These are phyloP conservation scores for Macrotyloma uniflorum DNA, from an alignment of 306 rosid species.

Conservation along the genomic window DNA sequence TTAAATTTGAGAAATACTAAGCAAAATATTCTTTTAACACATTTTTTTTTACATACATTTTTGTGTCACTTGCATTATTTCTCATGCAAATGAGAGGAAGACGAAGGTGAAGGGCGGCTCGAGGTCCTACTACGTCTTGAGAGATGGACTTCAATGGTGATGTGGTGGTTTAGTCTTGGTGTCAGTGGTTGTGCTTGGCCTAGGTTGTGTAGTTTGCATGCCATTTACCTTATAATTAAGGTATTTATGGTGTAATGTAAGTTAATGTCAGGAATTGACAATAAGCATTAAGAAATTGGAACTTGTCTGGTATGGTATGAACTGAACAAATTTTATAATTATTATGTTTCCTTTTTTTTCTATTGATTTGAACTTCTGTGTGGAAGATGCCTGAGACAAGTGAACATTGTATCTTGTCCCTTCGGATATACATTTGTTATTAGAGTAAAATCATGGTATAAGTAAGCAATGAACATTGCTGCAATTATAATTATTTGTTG, in stretches of 20 bases:
- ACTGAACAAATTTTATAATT: neutral
- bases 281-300: neutral
- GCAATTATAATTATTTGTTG: neutral
- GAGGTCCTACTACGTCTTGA: too few relatives aligned
- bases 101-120: too few relatives aligned
- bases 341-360: neutral
- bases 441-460: neutral
- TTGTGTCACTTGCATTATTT: too few relatives aligned
- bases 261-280: neutral
- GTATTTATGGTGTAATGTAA: neutral
- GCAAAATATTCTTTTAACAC: too few relatives aligned
- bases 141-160: neutral
- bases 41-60: too few relatives aligned
- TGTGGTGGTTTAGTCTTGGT: neutral
- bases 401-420: neutral
- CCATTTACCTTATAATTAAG: neutral
- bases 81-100: too few relatives aligned
- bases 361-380: neutral
- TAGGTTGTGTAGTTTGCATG: neutral
- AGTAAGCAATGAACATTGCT: neutral
- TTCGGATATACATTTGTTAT: neutral
- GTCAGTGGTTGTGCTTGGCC: neutral
- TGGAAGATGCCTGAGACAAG: neutral
- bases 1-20: neutral
- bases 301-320: neutral